Base-by-base conservation (phyloP, 2,329 filamentous ascomycete species). In the Blastomyces emzantsi region DNA sequence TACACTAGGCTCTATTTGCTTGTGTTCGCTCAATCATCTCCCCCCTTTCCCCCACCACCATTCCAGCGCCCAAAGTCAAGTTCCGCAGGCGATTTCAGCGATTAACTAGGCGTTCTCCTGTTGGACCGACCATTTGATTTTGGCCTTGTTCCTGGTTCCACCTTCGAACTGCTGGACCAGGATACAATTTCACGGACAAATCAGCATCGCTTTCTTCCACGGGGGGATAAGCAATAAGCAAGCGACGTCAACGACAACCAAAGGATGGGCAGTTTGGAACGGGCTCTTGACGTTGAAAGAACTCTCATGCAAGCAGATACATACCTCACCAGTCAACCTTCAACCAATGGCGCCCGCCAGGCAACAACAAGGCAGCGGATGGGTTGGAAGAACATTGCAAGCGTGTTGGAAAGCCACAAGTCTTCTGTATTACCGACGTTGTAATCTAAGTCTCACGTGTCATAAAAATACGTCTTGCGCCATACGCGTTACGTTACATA, bases 71-170 rank as follows among this genome's bases (percentile, higher is more conserved):
- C n/a, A 3, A 13, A 19, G 43, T 49, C 45, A 49, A 15, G 19
- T 25, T 15, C 54, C 17, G n/a, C 3, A 57, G 36, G 13, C 36
- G 36, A 22, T 19, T 39, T 57, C 55, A 15, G 17, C 41, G 5
- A n/a, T 25, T 57, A 39, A 33, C 28, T 39, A 25, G 56, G 56
- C 56, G 45, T n/a, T 59, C 36, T 45, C 19, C 22, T 59, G 39
- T 59, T 47, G 45, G 41, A 8, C 41, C 41, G 28, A 41, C 22
- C 36, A 45, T 59, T 59, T 25, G 13, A 17, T 59, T 17, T 19
- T 25, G 39, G 22, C 25, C 28, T 19, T n/a, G 57, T 60, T 60
- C 57, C 57, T 60, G 41, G 57, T 45, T 49, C 41, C 36, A n/a
- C 22, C 11, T 25, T 45, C 11, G 25, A 49, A 25, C 28, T 60